Percentiles rank a stretch among this genome's conserved stretches.
These are phyloP conservation scores for Dendrobium nobile DNA, from an alignment of 106 monocot genomes.

Conservation along the genomic window DNA sequence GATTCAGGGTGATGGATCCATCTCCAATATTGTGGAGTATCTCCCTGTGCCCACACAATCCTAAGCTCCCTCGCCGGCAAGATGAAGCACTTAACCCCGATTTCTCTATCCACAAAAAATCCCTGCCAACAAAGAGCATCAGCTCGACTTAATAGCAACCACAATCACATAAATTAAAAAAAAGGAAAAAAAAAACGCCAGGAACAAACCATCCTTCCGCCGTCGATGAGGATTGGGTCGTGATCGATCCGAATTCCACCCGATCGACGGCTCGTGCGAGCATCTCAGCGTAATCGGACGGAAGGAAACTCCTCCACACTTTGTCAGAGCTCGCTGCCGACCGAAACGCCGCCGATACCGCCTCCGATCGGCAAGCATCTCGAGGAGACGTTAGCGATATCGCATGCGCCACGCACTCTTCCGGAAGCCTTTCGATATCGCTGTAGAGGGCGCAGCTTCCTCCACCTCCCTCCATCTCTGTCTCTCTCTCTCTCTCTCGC, in stretches of 20 bases:
- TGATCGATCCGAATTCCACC: conserved; percentile 19
- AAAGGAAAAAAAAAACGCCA: not conserved
- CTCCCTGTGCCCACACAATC: conserved; percentile 42
- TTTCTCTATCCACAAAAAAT: conserved; percentile 57
- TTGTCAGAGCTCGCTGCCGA: conserved; percentile 34
- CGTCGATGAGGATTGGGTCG: conserved; percentile 39
- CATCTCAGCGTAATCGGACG: conserved; percentile 24
- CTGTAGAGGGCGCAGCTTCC: too few species aligned
- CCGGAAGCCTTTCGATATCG: conserved; percentile 14
- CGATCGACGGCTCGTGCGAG: conserved; percentile 24
- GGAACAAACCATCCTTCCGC: conserved; percentile 27
- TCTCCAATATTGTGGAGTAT: conserved; percentile 40
- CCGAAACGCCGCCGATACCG: conserved; percentile 25
- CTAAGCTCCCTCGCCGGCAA: conserved; percentile 49
- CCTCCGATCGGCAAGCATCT: conserved; percentile 32
- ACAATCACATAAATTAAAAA: not conserved
- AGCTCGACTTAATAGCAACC: not conserved
- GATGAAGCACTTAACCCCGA: conserved; percentile 60
- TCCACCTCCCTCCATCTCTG: not conserved
- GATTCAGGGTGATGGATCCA: conserved; percentile 39
- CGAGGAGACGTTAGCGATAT: conserved; percentile 39
- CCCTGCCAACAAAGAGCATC: conserved; percentile 26
- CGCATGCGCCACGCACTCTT: conserved; percentile 43
- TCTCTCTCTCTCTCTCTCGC: not conserved
- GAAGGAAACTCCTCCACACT: conserved; percentile 42